Conservation (phyloP, 2,329 filamentous ascomycete species). For the Hypoxylon sp. region DNA sequence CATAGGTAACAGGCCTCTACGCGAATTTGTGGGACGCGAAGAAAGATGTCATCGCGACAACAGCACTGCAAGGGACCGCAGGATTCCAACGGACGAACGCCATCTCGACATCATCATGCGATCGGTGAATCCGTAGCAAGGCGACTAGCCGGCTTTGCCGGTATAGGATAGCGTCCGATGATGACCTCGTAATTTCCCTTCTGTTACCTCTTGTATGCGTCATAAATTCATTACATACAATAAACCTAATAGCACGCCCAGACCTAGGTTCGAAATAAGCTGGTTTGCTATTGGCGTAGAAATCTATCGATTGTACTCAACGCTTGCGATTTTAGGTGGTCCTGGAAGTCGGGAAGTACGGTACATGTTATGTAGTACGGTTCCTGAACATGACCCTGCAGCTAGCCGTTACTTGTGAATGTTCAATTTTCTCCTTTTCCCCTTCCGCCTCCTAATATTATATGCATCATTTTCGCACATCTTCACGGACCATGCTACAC, state of each 20-base stretch:
- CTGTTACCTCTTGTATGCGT: constrained; percentile 9
- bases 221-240: constrained; percentile 9
- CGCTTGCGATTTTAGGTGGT: constrained; percentile 7
- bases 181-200: constrained; percentile 21
- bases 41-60: constrained; percentile 9
- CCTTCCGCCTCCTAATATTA: not conserved
- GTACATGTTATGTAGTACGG: not conserved
- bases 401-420: not conserved
- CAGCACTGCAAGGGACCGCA: constrained; percentile 24
- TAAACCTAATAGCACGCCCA: constrained; percentile 11
- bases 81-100: constrained; percentile 12
- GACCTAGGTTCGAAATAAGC: constrained; percentile 4
- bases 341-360: not conserved
- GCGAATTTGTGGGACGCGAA: constrained; percentile 8
- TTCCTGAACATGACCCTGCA: constrained; percentile 24
- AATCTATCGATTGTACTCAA: constrained; percentile 19
- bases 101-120: constrained; percentile 13
- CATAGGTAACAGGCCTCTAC: constrained; percentile 3
- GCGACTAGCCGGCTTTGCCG: constrained; percentile 19
- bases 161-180: constrained; percentile 22
- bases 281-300: constrained; percentile 4
- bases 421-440: not conserved
- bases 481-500: not conserved
- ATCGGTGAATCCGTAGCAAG: constrained; percentile 12
- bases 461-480: not conserved